Evolutionary conservation across 2,329 filamentous ascomycete genomes (phyloP), one percentile per base, ranked within the genome.

Genomic region (Botryotinia globosa): DNA sequence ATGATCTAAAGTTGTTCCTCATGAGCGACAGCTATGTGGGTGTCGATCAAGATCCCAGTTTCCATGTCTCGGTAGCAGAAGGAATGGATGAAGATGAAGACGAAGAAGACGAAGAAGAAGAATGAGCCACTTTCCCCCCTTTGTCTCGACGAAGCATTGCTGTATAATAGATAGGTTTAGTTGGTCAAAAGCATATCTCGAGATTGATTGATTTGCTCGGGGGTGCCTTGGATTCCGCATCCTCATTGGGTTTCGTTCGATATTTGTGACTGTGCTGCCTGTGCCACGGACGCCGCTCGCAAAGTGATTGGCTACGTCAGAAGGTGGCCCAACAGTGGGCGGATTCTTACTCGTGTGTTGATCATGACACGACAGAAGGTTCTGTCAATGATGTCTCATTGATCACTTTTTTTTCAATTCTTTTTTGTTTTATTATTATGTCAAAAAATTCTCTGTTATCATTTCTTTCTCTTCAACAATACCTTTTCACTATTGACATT

Each of bases 21-120:
- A 98, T 99, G 92, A 96, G 94, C 81, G 96, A 99, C 84, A 95
- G 93, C 82, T 99, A 99, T 82, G 88, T 98, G 51, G 96, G 96
- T 39, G 94, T 99, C 70, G 97, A 99, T 84, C 96, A 99, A 84
- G 97, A 97, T 80, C 93, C 94, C 71, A 89, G 90, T 8, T 98
- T 99, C 82, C 91, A 89, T 72, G 90, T 99, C 62, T 91, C 88
- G 70, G 96, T 92, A 42, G 93, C 91, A 2, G 96, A 99, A 82
- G 94, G 94, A 8, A 97, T 96, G 93, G 96, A 98, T 73, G 93
- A 98, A 80, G 94, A 97, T 81, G 91, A 93, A 64, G 93, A 94
- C 0, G 93, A 96, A 62, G 92, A 79, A 69, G 63, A 72, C 63
- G 70, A 56, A 51, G 69, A 71, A 4, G 69, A 72, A 68, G 76